Percentiles rank a stretch among this genome's conserved stretches.
Evolutionary conservation across 257 asterid genomes (phyloP).

Genomic region (Echium plantagineum): DNA sequence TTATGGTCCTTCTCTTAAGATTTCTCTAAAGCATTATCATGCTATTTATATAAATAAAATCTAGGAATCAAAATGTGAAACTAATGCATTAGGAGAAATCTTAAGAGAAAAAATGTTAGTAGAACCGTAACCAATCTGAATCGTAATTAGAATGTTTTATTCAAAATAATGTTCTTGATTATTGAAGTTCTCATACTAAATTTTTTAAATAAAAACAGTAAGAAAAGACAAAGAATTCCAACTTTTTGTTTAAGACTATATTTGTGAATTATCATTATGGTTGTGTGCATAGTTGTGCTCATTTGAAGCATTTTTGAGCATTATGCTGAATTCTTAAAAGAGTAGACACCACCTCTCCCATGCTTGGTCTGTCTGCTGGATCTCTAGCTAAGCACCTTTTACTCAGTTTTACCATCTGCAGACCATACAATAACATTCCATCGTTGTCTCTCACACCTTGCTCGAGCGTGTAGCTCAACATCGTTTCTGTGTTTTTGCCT

Average conservation of each 20-base stretch:
- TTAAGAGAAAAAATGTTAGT: too few species aligned
- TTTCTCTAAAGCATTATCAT: too few species aligned
- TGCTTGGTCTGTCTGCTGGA: conserved; percentile 39
- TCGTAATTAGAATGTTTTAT: too few species aligned
- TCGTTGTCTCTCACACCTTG: conserved; percentile 22
- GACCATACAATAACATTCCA: conserved; percentile 20
- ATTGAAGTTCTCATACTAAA: too few species aligned
- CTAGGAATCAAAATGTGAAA: too few species aligned
- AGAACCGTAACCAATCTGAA: too few species aligned
- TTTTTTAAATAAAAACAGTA: too few species aligned
- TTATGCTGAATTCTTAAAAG: conserved; percentile 38
- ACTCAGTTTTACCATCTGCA: conserved; percentile 26
- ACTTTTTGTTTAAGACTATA: background rate
- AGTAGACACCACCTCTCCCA: conserved; percentile 38
- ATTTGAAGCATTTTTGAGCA: conserved; percentile 10
- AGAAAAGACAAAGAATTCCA: too few species aligned
- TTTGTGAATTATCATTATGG: background rate
- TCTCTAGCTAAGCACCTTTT: conserved; percentile 34
- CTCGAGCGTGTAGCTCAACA: conserved; percentile 15
- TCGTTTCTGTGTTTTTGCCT: conserved; percentile 23
- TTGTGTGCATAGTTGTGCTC: background rate
- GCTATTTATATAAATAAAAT: too few species aligned
- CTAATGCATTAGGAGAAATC: too few species aligned
- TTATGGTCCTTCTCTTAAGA: too few species aligned
- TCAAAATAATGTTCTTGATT: too few species aligned